phyloP scores from a whole-genome alignment of 208 protist genomes.

The Leishmania tropica region DNA sequence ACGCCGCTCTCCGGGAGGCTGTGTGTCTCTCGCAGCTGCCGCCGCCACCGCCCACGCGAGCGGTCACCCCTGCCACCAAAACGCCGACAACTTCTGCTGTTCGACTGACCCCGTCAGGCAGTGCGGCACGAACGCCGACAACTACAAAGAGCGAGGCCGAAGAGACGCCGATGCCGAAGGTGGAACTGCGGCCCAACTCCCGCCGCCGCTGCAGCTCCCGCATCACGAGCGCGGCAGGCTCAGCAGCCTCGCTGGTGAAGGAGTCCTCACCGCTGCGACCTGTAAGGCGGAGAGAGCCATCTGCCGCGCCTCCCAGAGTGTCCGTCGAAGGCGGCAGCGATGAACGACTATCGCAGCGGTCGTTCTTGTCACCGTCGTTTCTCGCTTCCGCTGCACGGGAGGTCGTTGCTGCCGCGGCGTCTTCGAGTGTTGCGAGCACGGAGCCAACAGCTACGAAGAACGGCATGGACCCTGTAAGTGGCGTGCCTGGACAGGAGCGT shows the following conservation, averaged over 20 bases:
- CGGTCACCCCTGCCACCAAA: background rate
- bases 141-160: background rate
- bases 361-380: background rate
- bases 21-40: background rate
- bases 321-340: background rate
- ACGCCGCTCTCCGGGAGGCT: conserved; percentile 8
- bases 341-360: background rate
- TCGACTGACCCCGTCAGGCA: background rate
- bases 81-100: background rate
- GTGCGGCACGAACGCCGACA: background rate
- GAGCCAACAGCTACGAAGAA: background rate
- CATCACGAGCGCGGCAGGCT: conserved; percentile 1
- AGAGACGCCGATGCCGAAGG: conserved; percentile 11
- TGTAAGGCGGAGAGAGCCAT: background rate
- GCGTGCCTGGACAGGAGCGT: background rate
- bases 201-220: conserved; percentile 8
- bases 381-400: background rate
- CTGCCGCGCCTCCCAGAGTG: background rate
- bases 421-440: background rate
- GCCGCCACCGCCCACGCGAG: background rate
- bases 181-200: conserved; percentile 2
- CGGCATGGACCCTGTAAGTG: background rate
- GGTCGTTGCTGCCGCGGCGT: background rate
- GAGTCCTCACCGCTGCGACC: background rate
- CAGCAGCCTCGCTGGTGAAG: background rate